Base-by-base conservation (phyloP, 2,329 filamentous ascomycete genomes). In the Cladophialophora carrionii region DNA sequence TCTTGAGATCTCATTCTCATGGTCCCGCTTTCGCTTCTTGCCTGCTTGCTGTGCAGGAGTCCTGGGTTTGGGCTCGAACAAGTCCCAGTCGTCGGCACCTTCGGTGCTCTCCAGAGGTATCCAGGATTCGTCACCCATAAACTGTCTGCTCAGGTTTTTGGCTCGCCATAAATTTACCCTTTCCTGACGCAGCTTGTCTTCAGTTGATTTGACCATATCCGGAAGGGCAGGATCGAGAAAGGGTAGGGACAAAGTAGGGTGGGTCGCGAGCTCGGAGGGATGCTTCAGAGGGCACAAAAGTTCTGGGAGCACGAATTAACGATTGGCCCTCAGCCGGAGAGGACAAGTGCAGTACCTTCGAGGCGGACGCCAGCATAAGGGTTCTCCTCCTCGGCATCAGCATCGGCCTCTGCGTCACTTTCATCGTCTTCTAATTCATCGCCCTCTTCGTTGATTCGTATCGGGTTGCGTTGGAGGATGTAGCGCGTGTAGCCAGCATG, bases 401-500 rank as follows among this genome's bases (percentile, higher is more conserved):
- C 81, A 71, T 85, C 83, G n/a, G 83, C 83, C 63, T 85, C 83
- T 57, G 83, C 81, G 70, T 85, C 83, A 71, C 82, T 82, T 72
- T 86, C 84, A 64, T 84, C 82, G 24, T 82, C 80, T 41, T 86
- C 84, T 55, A 87, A 79, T 66, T 87, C 82, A 68, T 87, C 85
- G 61, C 87, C 87, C 72, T 88, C 85, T n/a, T 83, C 84, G 72
- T 89, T 86, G 74, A 84, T 86, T 68, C 84, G 82, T 58, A 80
- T 78, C 5, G 87, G 86, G 64, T 87, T 88, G 48, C 78, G 81
- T 68, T 82, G 79, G 55, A 88, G 78, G 58, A 87, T 87, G 72
- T 84, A 80, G 71, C 87, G 81, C 49, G 81, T 78, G 74, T 88
- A 87, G 54, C 87, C 87, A 49, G 85, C 86, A 73, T 88, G 85